Base-by-base conservation (phyloP, 345 rosid genomes). In the Dipteronia sinensis region DNA sequence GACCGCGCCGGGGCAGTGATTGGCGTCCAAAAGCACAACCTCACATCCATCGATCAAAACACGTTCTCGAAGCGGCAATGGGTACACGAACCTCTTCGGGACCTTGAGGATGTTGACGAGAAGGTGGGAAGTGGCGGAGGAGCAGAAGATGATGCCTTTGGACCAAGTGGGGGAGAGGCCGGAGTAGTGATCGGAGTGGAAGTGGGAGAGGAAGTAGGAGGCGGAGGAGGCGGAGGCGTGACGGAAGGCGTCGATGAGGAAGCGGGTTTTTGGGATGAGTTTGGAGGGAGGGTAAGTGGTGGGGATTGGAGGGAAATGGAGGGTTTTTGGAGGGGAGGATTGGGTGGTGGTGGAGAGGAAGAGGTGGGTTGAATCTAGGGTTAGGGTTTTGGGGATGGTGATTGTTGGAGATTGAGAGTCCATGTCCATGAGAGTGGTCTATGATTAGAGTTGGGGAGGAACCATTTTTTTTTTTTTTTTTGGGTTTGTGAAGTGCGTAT, bases 1-100 rank as follows among this genome's bases (percentile, higher is more conserved):
- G 5, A 93, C 97, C 0, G 98, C 96, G 1, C 98, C 98, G 1
- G 98, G 99, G 81, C 98, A 93, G 70, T 93, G 98, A 68, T 95
- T 93, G 71, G 97, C 98, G 17, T 90, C 97, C 17, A 95, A 46
- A 6, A 95, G 79, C 3, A 79, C 82, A 73, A 92, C 91, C 76
- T 91, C 92, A 15, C 86, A 83, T 11, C 94, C 96, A 76, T 95
- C 98, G 62, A 95, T 76, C 15, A 78, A 2, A 46, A 89, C 83
- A 0, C 76, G 73, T 62, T 84, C 76, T 0, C 84, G 78, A 72
- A 88, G 27, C 7, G 93, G 90, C 72, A 95, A 68, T 0, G 90
- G 70, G 73, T 83, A 89, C 67, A 95, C 83, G 31, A 92, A 87
- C 8, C 77, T 86, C 7, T 87, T 61, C 0, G 90, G 85, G 51